A percentile compares a stretch with the other conserved stretches of the same genome.
Conservation (phyloP, 805 yeast genomes). For the Candida piceae region DNA sequence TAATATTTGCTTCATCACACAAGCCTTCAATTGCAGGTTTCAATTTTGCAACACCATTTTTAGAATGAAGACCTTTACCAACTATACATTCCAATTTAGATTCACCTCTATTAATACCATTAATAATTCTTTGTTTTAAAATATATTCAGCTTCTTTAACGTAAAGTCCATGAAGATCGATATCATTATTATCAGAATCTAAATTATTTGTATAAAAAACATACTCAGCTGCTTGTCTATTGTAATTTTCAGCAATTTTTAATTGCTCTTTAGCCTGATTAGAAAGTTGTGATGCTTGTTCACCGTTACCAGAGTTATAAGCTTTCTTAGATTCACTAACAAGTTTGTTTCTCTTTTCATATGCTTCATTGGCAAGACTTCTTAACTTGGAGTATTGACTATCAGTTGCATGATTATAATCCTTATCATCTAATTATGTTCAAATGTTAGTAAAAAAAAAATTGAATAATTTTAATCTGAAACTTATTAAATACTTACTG, state of each 20-base stretch:
- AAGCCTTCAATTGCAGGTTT: slow-evolving; percentile 84
- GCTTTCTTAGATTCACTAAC: slow-evolving; percentile 73
- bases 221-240: slow-evolving; percentile 81
- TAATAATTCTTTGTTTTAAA: slow-evolving; percentile 66
- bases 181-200: slow-evolving; percentile 80
- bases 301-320: slow-evolving; percentile 67
- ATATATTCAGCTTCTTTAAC: slow-evolving; percentile 84
- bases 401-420: slow-evolving; percentile 73
- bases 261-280: slow-evolving; percentile 59
- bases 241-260: slow-evolving; percentile 59
- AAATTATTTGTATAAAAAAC: slow-evolving; percentile 85
- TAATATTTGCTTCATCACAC: slow-evolving; percentile 62
- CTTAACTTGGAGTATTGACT: slow-evolving; percentile 58
- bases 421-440: slow-evolving; percentile 26
- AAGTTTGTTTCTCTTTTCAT: slow-evolving; percentile 47
- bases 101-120: slow-evolving; percentile 56
- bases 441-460: too few species aligned
- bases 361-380: slow-evolving; percentile 62
- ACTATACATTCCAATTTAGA: slow-evolving; percentile 73
- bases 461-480: background rate
- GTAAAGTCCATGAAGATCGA: slow-evolving; percentile 87
- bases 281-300: slow-evolving; percentile 67
- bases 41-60: slow-evolving; percentile 75
- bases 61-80: slow-evolving; percentile 88
- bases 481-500: slow-evolving; percentile 18